These are phyloP conservation scores for Oryza rufipogon DNA, from an alignment of 176 grass and related monocot genomes.

Conservation along the genomic window DNA sequence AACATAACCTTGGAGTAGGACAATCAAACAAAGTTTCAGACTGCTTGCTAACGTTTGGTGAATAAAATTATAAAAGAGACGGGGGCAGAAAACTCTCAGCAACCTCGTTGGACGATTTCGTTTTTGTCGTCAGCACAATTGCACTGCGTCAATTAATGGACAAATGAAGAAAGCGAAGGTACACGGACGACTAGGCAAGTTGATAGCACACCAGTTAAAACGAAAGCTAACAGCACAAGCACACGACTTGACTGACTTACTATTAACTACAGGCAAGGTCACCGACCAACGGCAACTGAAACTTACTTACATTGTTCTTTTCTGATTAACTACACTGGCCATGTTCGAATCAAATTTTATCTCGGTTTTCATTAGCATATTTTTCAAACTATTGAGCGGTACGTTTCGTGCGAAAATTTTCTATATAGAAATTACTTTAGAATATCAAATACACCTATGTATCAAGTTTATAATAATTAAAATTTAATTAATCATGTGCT, in stretches of 20 bases:
- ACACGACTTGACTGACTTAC: neutral
- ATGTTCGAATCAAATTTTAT: no score
- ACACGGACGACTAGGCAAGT: neutral
- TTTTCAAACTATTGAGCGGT: no score
- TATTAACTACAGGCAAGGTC: neutral
- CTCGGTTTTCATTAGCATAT: no score
- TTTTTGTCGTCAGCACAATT: neutral
- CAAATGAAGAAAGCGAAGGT: neutral
- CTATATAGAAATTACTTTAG: no score
- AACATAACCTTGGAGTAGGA: neutral
- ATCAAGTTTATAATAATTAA: no score
- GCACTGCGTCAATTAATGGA: neutral
- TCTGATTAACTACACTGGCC: no score
- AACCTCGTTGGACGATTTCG: neutral
- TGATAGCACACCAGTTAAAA: neutral
- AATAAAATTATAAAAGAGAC: neutral
- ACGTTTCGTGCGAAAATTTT: no score
- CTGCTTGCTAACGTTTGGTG: neutral
- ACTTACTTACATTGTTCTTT: neutral
- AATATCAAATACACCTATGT: no score
- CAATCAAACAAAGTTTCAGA: neutral
- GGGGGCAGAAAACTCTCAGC: neutral
- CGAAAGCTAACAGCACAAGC: neutral
- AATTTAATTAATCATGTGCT: no score
- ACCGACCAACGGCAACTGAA: neutral